Evolutionary conservation across 2,329 filamentous ascomycete genomes (phyloP).

Genomic region (Leptographium lundbergii): DNA sequence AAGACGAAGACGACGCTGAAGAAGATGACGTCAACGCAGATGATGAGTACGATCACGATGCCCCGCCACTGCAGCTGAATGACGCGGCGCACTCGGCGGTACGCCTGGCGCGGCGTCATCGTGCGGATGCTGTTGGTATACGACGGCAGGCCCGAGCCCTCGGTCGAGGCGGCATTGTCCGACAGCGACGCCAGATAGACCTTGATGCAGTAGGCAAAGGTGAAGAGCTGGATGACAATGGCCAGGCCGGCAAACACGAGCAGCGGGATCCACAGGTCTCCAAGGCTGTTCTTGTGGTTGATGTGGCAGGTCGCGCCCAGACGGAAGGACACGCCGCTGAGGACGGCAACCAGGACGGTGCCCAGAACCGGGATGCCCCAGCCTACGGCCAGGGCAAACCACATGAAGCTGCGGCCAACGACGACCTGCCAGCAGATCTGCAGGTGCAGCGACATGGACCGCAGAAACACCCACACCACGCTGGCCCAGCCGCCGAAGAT

Average conservation of each 20-base stretch:
- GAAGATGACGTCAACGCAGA: constrained; percentile 84
- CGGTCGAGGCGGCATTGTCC: constrained; percentile 58
- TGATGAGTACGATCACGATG: constrained; percentile 78
- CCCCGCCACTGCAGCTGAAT: constrained; percentile 90
- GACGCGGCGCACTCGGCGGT: constrained; percentile 73
- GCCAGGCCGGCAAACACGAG: constrained; percentile 65
- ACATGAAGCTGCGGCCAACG: constrained; percentile 82
- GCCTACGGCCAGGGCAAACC: constrained; percentile 63
- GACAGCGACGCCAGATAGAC: constrained; percentile 79
- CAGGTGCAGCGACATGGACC: constrained; percentile 82
- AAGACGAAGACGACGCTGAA: constrained; percentile 87
- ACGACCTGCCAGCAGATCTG: constrained; percentile 97
- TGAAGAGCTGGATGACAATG: constrained; percentile 69
- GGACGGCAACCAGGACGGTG: constrained; percentile 60
- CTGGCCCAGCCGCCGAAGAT: constrained; percentile 76
- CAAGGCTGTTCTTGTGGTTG: constrained; percentile 74
- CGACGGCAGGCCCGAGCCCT: constrained; percentile 59
- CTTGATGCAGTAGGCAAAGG: constrained; percentile 86
- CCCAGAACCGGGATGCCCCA: constrained; percentile 75
- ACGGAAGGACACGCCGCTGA: constrained; percentile 88
- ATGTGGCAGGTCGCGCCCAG: constrained; percentile 90
- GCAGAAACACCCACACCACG: constrained; percentile 82
- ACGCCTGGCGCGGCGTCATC: constrained; percentile 75
- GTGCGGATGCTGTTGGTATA: constrained; percentile 65
- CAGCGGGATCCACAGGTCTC: constrained; percentile 82